Conservation (phyloP, 1,284 basidiomycete genomes). For the Mycosarcoma mackinlayi region DNA sequence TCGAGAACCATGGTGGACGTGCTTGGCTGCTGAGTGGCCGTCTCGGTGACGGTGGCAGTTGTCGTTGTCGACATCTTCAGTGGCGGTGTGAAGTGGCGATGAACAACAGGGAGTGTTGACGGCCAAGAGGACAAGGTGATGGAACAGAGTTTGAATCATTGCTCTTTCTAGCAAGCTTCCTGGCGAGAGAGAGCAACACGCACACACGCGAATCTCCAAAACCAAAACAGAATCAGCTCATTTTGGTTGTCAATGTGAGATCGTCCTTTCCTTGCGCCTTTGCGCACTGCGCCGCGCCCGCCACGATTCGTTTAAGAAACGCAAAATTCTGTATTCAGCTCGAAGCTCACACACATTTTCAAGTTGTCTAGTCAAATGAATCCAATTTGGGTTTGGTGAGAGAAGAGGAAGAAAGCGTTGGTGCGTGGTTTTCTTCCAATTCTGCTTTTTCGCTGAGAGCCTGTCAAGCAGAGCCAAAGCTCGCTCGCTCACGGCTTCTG, state of each 20-base stretch:
- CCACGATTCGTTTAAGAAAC: constrained; percentile 8
- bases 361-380: not conserved
- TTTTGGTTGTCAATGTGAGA: not conserved
- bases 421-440: constrained; percentile 32
- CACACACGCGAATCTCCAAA: not conserved
- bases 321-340: constrained; percentile 18
- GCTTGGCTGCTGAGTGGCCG: constrained; percentile 13
- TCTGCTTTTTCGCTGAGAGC: constrained; percentile 22
- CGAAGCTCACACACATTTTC: no score
- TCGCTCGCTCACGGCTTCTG: not conserved
- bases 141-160: not conserved
- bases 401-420: constrained; percentile 1
- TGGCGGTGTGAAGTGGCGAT: not conserved
- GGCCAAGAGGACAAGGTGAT: not conserved
- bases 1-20: constrained; percentile 39
- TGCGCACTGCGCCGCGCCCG: no score
- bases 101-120: constrained; percentile 5
- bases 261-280: not conserved
- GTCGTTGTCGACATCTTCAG: constrained; percentile 11
- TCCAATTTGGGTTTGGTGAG: not conserved
- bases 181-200: not conserved
- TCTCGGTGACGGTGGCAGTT: constrained; percentile 31
- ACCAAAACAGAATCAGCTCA: no score
- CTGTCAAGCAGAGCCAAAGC: constrained; percentile 1
- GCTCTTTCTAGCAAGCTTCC: constrained; percentile 5